Evolutionary conservation across 1,284 basidiomycete species (phyloP).

Genomic region (Leccinum griseonigrum): DNA sequence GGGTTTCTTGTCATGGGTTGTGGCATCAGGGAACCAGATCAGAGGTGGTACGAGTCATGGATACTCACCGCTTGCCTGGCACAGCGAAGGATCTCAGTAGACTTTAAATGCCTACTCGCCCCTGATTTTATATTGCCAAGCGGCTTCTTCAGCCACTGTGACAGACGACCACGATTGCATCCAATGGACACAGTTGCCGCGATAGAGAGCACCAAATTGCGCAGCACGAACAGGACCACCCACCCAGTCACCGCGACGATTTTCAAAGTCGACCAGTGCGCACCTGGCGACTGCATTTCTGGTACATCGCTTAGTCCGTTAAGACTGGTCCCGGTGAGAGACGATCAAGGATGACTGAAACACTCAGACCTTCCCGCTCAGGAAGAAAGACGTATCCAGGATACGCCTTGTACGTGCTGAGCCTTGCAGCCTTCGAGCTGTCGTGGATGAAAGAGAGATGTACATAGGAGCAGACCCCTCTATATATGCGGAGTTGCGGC

Average conservation of each 20-base stretch:
- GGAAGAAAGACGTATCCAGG: neutral
- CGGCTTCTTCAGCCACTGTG: neutral
- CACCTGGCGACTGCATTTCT: slow-evolving; percentile 36
- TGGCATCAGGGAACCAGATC: neutral
- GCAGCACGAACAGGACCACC: neutral
- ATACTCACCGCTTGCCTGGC: neutral
- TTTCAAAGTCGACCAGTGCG: slow-evolving; percentile 27
- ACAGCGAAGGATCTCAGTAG: neutral
- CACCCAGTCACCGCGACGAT: slow-evolving; percentile 29
- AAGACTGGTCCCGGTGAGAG: neutral
- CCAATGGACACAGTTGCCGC: slow-evolving; percentile 8
- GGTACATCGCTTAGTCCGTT: slow-evolving; percentile 33
- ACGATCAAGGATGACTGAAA: neutral
- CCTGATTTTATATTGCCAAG: neutral
- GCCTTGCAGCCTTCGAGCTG: slow-evolving; percentile 41
- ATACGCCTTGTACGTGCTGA: slow-evolving; percentile 33
- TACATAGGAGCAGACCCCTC: neutral
- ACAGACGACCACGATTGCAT: slow-evolving; percentile 7
- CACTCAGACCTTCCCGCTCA: slow-evolving; percentile 9
- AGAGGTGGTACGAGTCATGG: neutral
- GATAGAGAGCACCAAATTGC: slow-evolving; percentile 11
- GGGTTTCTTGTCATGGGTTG: neutral
- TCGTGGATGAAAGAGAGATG: slow-evolving; percentile 14
- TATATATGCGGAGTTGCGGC: neutral
- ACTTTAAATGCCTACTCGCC: neutral